Percentiles rank a stretch among this genome's conserved stretches.
phyloP scores from a whole-genome alignment of 768 basidiomycete genomes.

The Scleroderma bovista region DNA sequence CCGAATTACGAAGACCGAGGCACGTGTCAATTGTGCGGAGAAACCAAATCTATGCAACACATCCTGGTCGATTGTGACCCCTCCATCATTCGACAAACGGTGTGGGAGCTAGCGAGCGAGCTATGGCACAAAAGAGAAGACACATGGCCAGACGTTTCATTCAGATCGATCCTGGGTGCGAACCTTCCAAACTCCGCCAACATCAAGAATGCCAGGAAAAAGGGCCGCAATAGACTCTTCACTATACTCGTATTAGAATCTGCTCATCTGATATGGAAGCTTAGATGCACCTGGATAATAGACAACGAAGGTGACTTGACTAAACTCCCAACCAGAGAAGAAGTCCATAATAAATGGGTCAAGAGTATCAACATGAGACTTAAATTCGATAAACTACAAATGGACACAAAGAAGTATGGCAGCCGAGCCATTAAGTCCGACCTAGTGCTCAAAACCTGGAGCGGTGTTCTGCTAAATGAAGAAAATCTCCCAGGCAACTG shows the following conservation, averaged over 20 bases:
- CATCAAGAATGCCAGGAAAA: background rate
- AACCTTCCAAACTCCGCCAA: background rate
- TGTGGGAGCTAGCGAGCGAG: background rate
- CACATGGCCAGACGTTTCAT: background rate
- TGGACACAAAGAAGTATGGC: background rate
- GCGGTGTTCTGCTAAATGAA: conserved; percentile 1
- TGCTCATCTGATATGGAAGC: background rate
- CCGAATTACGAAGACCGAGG: background rate
- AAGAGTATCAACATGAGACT: background rate
- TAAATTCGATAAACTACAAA: background rate
- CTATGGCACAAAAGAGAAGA: background rate
- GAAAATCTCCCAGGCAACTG: background rate
- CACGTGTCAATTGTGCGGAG: background rate
- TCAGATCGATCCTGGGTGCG: background rate
- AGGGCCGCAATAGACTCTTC: background rate
- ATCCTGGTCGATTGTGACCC: background rate
- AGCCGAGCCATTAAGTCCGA: conserved; percentile 1
- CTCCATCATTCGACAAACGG: background rate
- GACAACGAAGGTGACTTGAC: background rate
- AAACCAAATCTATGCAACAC: background rate
- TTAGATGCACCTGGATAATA: background rate
- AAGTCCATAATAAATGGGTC: background rate
- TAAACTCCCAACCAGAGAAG: background rate
- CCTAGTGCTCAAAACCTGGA: conserved; percentile 9
- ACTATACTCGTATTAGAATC: background rate